Base-by-base conservation (phyloP, 139 green algal species). In the Pleodorina starrii region DNA sequence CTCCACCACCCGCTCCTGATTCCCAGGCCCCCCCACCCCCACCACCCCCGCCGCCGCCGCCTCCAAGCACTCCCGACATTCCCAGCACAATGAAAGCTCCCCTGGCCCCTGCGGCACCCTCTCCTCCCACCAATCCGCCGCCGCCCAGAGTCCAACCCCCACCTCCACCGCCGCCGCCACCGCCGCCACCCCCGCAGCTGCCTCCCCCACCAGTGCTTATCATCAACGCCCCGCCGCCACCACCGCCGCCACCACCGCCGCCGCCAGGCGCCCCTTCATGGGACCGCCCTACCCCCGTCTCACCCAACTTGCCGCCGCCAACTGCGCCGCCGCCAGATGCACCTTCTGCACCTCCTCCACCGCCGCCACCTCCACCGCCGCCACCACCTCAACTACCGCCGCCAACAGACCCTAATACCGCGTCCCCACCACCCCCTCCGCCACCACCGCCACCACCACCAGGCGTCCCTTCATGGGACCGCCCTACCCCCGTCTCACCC, bases 21-120 rank as follows among this genome's bases (percentile, higher is more conserved):
- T 21, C 54, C 5, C 54, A 21, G 29, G 25, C 54, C 25, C 7
- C 54, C 3, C 54, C 71, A n/a, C 71, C 71, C 35, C 71, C 71
- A 23, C 71, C 71, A 10, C 71, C 71, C 16, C 71, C 71, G 12
- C 71, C 71, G 0, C 71, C 71, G 27, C 73, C 73, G 0, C 73
- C 73, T 10, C 73, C 73, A 57, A 43, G 73, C 73, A 38, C 73
- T 42, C 73, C 73, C 23, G 73, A 81, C 21, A 73, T 73, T 35
- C 63, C 63, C 1, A 40, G 11, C 32, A 32, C 25, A 14, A 21
- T 23, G 29, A 40, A 35, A 42, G n/a, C 73, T 44, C 44, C 74
- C 14, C 23, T 16, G 74, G 25, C 46, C 38, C 44, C 74, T 32
- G 25, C 44, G 6, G 43, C 43, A 27, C 44, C 74, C 27, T 36